These are phyloP conservation scores for Oxytropis ochrocephala DNA, from an alignment of 306 rosid genomes.

Conservation along the genomic window DNA sequence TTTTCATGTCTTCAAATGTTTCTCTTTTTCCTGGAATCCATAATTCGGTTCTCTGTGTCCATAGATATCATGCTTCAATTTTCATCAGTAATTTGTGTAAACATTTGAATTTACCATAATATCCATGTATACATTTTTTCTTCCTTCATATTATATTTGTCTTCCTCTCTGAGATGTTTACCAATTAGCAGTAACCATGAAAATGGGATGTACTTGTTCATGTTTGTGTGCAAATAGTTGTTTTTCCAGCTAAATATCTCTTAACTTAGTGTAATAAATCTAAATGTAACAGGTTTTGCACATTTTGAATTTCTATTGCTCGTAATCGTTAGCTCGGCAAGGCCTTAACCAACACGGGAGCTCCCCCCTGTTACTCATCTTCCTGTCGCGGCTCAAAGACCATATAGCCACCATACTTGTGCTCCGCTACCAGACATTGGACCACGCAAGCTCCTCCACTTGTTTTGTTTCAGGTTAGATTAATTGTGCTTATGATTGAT, in stretches of 20 bases:
- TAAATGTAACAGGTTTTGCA: no score
- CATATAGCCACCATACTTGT: no score
- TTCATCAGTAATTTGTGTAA: neutral
- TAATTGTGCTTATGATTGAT: no score
- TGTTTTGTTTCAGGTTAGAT: no score
- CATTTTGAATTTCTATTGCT: no score
- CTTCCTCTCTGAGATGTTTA: neutral
- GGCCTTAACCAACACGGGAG: no score
- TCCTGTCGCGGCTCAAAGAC: no score
- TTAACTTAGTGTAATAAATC: neutral
- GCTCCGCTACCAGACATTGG: no score
- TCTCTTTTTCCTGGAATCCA: slow-evolving; percentile 4
- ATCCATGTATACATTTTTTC: neutral
- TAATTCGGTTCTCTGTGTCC: neutral
- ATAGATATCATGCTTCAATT: neutral
- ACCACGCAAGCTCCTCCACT: no score
- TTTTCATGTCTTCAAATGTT: slow-evolving; percentile 10
- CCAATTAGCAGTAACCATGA: neutral
- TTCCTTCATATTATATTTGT: neutral
- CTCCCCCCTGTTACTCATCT: no score
- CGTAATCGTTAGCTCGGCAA: no score
- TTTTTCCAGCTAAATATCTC: neutral
- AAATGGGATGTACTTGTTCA: neutral
- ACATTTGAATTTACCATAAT: neutral
- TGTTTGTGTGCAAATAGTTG: neutral